Conservation (phyloP, 2,329 filamentous ascomycete genomes). For the Scedosporium apiospermum region DNA sequence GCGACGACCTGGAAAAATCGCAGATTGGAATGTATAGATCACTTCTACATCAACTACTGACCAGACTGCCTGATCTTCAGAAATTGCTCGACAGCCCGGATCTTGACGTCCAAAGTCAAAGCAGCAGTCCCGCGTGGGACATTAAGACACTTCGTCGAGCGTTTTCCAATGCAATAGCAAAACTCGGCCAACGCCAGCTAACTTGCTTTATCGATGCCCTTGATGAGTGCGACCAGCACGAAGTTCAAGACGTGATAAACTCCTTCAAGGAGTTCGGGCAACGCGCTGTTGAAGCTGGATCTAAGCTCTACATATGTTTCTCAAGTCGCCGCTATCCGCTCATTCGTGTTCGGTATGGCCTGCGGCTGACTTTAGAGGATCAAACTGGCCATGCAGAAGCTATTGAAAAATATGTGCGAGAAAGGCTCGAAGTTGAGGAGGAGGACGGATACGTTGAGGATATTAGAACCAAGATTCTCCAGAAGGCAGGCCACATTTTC, state of each 20-base stretch:
- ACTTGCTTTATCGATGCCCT: background rate
- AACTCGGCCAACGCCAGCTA: background rate
- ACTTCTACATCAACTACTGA: background rate
- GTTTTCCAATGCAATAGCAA: background rate
- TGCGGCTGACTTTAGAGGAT: background rate
- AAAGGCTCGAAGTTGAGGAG: background rate
- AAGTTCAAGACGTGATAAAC: background rate
- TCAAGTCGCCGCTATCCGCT: background rate
- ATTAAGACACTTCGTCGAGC: background rate
- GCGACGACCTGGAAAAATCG: constrained; percentile 7
- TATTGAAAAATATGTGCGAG: background rate
- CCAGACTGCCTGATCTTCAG: background rate
- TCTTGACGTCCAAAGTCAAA: background rate
- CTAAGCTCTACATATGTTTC: background rate
- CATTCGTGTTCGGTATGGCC: background rate
- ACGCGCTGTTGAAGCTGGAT: background rate
- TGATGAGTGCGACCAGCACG: background rate
- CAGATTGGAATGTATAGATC: constrained; percentile 9
- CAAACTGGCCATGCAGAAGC: background rate
- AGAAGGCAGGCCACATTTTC: background rate
- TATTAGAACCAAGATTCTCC: background rate
- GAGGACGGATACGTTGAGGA: background rate
- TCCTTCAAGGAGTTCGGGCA: background rate
- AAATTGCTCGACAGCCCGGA: background rate
- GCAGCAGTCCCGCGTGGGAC: background rate